A percentile compares a stretch with the other conserved stretches of the same genome.
phyloP scores from a whole-genome alignment of 192 early-diverging fungal genomes.

The Mortierella antarctica region DNA sequence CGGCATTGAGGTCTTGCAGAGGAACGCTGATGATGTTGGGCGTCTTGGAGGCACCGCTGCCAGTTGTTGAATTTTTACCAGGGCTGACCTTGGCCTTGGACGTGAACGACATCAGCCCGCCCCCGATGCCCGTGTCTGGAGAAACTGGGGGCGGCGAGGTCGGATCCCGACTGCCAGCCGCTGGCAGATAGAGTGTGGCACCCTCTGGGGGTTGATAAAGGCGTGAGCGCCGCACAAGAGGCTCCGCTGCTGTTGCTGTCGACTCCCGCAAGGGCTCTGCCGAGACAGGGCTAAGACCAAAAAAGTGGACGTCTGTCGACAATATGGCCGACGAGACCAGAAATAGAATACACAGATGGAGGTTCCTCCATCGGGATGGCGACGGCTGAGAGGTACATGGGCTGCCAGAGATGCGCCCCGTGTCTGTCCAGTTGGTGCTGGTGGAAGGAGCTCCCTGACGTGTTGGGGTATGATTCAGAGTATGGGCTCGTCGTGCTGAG shows the following conservation, averaged over 20 bases:
- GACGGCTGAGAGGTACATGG: constrained; percentile 17
- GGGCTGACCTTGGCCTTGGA: constrained; percentile 25
- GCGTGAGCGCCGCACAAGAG: constrained; percentile 4
- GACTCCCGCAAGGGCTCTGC: constrained; percentile 9
- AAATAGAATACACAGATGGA: constrained; percentile 27
- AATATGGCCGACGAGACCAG: constrained; percentile 9
- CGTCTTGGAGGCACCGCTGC: not conserved
- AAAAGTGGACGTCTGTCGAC: constrained; percentile 5
- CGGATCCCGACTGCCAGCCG: not conserved
- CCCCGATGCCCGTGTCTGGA: not conserved
- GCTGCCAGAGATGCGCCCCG: not conserved
- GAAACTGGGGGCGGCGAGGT: not conserved
- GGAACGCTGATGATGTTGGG: constrained; percentile 38
- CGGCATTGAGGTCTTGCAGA: constrained; percentile 35
- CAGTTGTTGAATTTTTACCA: not conserved
- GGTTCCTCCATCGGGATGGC: not conserved
- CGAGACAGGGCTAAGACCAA: constrained; percentile 6
- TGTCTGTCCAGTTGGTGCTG: not conserved
- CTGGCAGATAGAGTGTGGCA: constrained; percentile 23
- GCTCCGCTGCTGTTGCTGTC: not conserved
- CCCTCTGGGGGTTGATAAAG: constrained; percentile 36
- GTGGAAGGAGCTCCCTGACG: no score
- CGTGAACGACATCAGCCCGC: not conserved
- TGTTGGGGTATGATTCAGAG: no score
- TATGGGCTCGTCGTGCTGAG: no score